Evolutionary conservation across 805 yeast species (phyloP).

Genomic region (Kuraishia piskuri): DNA sequence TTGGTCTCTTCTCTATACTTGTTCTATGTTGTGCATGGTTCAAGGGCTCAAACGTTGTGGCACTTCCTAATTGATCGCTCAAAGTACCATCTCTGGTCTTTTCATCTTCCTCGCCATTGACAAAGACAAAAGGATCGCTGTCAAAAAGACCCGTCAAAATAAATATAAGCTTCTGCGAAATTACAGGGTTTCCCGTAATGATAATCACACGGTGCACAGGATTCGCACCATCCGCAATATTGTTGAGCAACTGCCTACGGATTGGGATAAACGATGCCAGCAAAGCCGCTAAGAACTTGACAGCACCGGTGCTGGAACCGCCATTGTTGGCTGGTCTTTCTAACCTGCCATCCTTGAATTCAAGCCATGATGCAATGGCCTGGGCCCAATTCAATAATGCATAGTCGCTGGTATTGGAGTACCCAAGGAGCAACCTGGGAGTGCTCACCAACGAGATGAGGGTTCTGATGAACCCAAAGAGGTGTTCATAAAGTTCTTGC

Average conservation of each 20-base stretch:
- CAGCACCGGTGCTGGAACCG: neutral
- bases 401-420: constrained; percentile 27
- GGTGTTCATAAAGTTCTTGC: constrained; percentile 28
- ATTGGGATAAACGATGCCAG: constrained; percentile 36
- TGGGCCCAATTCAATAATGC: constrained; percentile 42
- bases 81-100: neutral
- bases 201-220: constrained; percentile 35
- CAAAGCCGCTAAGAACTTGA: constrained; percentile 37
- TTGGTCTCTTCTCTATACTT: neutral
- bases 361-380: constrained; percentile 45
- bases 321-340: neutral
- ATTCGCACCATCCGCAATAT: constrained; percentile 20
- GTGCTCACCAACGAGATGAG: constrained; percentile 31
- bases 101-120: constrained; percentile 3
- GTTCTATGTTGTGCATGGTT: neutral
- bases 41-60: neutral
- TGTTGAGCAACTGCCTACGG: constrained; percentile 23
- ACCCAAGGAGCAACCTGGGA: constrained; percentile 36
- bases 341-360: constrained; percentile 37
- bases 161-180: constrained; percentile 45
- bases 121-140: constrained; percentile 17
- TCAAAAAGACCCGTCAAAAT: constrained; percentile 43
- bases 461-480: constrained; percentile 28
- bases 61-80: neutral
- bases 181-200: constrained; percentile 48